Percentiles rank a stretch among this genome's conserved stretches.
Conservation (phyloP, 257 asterid genomes). For the Lycium barbarum region DNA sequence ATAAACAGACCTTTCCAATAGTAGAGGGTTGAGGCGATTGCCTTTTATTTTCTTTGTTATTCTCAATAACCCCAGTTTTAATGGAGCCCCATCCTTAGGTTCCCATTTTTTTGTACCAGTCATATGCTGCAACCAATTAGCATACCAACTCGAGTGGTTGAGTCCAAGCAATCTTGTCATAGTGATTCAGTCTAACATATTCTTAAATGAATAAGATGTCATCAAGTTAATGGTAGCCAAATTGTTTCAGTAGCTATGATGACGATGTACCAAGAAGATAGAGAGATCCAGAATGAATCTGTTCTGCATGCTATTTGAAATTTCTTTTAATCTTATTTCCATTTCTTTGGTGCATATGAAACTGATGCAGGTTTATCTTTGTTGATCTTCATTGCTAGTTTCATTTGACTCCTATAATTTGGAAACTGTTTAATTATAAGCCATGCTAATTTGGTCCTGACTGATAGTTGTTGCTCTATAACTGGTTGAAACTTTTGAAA, state of each 20-base stretch:
- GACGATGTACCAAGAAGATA: background rate
- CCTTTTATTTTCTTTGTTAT: background rate
- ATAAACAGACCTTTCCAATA: background rate
- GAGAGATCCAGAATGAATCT: background rate
- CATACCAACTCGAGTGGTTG: background rate
- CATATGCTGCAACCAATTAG: background rate
- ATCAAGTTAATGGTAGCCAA: background rate
- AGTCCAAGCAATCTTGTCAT: background rate
- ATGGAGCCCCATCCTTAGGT: background rate
- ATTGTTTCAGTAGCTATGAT: background rate
- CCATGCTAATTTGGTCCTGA: conserved; percentile 2
- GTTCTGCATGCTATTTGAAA: background rate
- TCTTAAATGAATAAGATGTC: background rate
- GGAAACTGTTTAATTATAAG: background rate
- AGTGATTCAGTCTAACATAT: background rate
- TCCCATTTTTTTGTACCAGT: background rate
- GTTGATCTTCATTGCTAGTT: conserved; percentile 1
- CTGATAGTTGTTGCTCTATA: background rate
- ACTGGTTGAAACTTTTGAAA: conserved; percentile 21
- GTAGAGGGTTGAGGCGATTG: background rate
- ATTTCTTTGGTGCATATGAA: background rate
- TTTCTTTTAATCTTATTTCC: background rate
- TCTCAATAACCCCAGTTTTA: background rate
- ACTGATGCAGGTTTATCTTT: background rate
- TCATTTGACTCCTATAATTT: conserved; percentile 1